These are phyloP conservation scores for Diaporthe sp. DNA, from an alignment of 2,329 filamentous ascomycete genomes.

Conservation along the genomic window DNA sequence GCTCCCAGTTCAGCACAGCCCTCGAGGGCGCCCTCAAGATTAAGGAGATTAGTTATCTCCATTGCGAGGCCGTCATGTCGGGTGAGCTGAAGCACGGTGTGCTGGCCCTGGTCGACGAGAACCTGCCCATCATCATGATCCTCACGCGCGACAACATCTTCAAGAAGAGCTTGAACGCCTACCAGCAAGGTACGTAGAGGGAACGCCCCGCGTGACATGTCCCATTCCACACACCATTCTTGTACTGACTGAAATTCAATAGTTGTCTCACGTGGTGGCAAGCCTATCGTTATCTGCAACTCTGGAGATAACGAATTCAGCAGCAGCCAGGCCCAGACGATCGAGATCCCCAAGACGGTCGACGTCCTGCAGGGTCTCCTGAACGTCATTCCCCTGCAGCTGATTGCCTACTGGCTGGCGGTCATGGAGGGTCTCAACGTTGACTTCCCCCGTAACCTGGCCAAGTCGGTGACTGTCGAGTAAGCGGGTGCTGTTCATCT, in stretches of 20 bases:
- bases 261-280: conserved; percentile 96
- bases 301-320: conserved; percentile 89
- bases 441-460: conserved; percentile 98
- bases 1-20: conserved; percentile 96
- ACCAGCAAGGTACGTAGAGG: conserved; percentile 83
- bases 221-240: too few relatives aligned
- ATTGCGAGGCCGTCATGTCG: conserved; percentile 99
- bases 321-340: conserved; percentile 90
- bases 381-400: conserved; percentile 96
- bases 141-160: conserved; percentile 96
- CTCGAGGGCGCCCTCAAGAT: conserved; percentile 99
- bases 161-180: conserved; percentile 98
- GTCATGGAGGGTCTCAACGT: conserved; percentile 97
- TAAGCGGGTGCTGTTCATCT: conserved; percentile 60
- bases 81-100: conserved; percentile 99
- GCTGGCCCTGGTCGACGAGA: conserved; percentile 95
- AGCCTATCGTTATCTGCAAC: conserved; percentile 99
- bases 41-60: conserved; percentile 99
- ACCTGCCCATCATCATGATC: conserved; percentile 99
- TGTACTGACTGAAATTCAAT: conserved; percentile 25
- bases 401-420: conserved; percentile 99
- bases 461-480: conserved; percentile 99
- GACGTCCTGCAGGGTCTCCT: conserved; percentile 96
- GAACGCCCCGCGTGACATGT: background rate
- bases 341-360: conserved; percentile 95